These are phyloP conservation scores for Neurospora discreta DNA, from an alignment of 495 filamentous ascomycete genomes.

Conservation along the genomic window DNA sequence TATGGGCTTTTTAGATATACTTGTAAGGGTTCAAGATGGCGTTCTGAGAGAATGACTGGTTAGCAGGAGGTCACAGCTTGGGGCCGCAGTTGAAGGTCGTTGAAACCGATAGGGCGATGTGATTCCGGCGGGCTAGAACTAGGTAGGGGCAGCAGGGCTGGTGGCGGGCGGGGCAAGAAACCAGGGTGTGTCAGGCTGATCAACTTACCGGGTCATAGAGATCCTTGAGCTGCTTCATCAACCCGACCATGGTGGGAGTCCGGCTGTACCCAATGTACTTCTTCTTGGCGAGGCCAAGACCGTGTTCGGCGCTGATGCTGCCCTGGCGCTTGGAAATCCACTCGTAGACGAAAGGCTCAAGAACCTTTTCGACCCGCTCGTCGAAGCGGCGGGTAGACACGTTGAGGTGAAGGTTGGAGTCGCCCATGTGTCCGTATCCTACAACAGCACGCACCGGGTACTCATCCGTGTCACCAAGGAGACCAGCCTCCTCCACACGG, in stretches of 20 bases:
- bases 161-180: not conserved
- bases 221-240: slow-evolving; percentile 92
- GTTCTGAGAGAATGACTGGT: slow-evolving; percentile 37
- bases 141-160: not conserved
- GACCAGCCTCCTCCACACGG: slow-evolving; percentile 56
- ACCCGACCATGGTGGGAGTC: slow-evolving; percentile 65
- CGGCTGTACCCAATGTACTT: slow-evolving; percentile 87
- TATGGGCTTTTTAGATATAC: slow-evolving; percentile 39
- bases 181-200: not conserved
- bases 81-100: not conserved
- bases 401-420: slow-evolving; percentile 90
- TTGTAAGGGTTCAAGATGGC: slow-evolving; percentile 90
- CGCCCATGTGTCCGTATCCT: slow-evolving; percentile 98
- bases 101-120: not conserved
- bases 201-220: slow-evolving; percentile 80
- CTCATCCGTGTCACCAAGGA: slow-evolving; percentile 67
- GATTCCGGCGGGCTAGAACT: not conserved
- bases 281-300: slow-evolving; percentile 88
- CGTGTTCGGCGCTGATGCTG: slow-evolving; percentile 94
- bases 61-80: not conserved
- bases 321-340: slow-evolving; percentile 82
- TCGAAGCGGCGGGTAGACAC: slow-evolving; percentile 70
- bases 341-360: slow-evolving; percentile 95
- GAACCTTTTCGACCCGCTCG: slow-evolving; percentile 73
- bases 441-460: slow-evolving; percentile 77